Conservation (phyloP, 202 grass and related monocot species). For the Tripidium arundinaceum region DNA sequence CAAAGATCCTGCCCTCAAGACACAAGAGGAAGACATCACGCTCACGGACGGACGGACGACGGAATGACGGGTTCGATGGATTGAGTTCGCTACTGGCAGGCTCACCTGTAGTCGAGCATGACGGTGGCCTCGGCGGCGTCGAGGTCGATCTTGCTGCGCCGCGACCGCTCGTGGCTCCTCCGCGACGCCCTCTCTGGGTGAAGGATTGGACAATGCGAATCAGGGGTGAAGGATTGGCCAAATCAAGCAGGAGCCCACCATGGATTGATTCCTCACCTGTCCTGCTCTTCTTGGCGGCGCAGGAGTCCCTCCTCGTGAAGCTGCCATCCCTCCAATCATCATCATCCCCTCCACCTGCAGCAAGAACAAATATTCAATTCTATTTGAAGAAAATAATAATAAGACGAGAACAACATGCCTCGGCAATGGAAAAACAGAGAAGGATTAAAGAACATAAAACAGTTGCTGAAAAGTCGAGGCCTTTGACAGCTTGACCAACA, state of each 20-base stretch:
- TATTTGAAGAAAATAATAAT: neutral
- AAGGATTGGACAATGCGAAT: slow-evolving; percentile 14
- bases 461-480: slow-evolving; percentile 5
- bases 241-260: neutral
- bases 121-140: slow-evolving; percentile 91
- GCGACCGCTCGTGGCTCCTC: slow-evolving; percentile 53
- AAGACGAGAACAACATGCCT: neutral
- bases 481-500: slow-evolving; percentile 46
- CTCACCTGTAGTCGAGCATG: slow-evolving; percentile 73
- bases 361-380: neutral
- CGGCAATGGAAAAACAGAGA: neutral
- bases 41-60: neutral
- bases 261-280: slow-evolving; percentile 37
- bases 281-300: slow-evolving; percentile 73
- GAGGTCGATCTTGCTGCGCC: slow-evolving; percentile 92
- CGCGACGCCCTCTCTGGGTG: slow-evolving; percentile 52
- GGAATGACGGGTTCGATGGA: neutral
- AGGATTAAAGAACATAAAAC: neutral
- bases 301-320: slow-evolving; percentile 62
- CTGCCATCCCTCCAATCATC: slow-evolving; percentile 64
- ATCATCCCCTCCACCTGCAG: slow-evolving; percentile 36
- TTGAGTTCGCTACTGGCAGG: neutral
- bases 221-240: neutral
- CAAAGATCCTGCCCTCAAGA: slow-evolving; percentile 60
- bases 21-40: neutral